Base-by-base conservation (phyloP, 805 yeast genomes). In the Zygotorulaspora sp. region DNA sequence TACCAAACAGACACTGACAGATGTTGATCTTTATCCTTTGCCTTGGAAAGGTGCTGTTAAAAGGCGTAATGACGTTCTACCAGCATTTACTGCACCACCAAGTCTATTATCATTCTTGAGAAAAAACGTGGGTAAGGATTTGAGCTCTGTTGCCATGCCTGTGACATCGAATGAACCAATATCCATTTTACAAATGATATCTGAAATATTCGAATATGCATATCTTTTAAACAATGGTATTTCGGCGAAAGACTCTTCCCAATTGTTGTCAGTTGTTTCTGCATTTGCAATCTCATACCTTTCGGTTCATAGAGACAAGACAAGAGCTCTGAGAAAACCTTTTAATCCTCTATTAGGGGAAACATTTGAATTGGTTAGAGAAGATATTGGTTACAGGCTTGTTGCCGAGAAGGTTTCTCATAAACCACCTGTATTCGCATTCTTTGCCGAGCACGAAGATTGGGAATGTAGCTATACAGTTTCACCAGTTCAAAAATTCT, bases 321-420 rank as follows among this genome's bases (percentile, higher is more conserved):
- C 78, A 32, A 72, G 98, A 50, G 78, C 81, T 36, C 59, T 75
- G 26, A 72, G 98, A 47, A 92, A 92, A 56, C 97, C 98, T 1
- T 92, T 92, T 64, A 92, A 88, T 57, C 97, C 98, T 7, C 68
- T 92, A 35, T 66, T 92, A 13, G 97, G 97, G 14, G 98, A 92
- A 58, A 89, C 97, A 0, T 92, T 63, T 60, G 98, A 92, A 61
- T 67, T 86, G 29, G 92, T 87, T 1, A 72, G 96, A 27, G 95
- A 87, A 44, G 95, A 86, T 52, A 62, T 74, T 35, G 89, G 89
- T 0, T 71, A 80, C 48, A 66, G 97, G 49, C 59, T 84, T 28
- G 49, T 92, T 4, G 71, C 86, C 12, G 98, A 92, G 58, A 92
- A 92, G 56, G 95, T 92, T 13, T 62, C 77, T 20, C 98, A 92